A percentile compares a stretch with the other conserved stretches of the same genome.
Conservation (phyloP, 176 grass and related monocot species). For the Hsuehochloa calcarea region DNA sequence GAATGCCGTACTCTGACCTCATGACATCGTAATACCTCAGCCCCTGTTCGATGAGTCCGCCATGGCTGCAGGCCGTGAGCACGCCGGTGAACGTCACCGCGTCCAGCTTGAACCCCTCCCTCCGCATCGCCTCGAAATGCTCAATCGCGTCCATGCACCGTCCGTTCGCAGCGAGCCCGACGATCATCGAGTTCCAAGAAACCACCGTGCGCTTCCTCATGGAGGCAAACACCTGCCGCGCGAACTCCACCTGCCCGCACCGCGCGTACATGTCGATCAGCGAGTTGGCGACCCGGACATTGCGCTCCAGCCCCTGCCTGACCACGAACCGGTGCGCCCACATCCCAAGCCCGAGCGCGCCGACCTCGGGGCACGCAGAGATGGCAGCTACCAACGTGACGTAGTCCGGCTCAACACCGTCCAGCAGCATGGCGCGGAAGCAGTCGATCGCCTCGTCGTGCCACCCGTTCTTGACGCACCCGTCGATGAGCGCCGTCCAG, state of each 20-base stretch:
- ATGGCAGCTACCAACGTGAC: slow-evolving; percentile 42
- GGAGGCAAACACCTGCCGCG: slow-evolving; percentile 51
- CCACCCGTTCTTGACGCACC: slow-evolving; percentile 52
- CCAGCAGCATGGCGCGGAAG: slow-evolving; percentile 51
- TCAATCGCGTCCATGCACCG: slow-evolving; percentile 39
- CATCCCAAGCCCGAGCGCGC: slow-evolving; percentile 28
- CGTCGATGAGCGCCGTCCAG: slow-evolving; percentile 66
- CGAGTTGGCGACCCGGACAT: slow-evolving; percentile 53
- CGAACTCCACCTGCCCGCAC: slow-evolving; percentile 53
- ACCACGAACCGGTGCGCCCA: slow-evolving; percentile 59
- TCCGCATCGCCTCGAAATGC: slow-evolving; percentile 60
- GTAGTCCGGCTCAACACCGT: slow-evolving; percentile 45
- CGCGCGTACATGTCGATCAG: slow-evolving; percentile 72
- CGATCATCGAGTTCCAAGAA: slow-evolving; percentile 65
- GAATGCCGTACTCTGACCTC: slow-evolving; percentile 34
- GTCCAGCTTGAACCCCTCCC: slow-evolving; percentile 48
- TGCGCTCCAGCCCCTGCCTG: slow-evolving; percentile 18
- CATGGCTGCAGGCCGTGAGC: slow-evolving; percentile 65
- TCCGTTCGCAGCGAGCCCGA: slow-evolving; percentile 47
- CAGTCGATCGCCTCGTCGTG: slow-evolving; percentile 53
- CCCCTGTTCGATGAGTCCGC: slow-evolving; percentile 45
- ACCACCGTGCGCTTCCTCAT: slow-evolving; percentile 55
- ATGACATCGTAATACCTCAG: slow-evolving; percentile 52
- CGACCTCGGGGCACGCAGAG: too few relatives aligned
- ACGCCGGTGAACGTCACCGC: slow-evolving; percentile 63